Conservation (phyloP, 345 rosid species). For the Populus nigra region DNA sequence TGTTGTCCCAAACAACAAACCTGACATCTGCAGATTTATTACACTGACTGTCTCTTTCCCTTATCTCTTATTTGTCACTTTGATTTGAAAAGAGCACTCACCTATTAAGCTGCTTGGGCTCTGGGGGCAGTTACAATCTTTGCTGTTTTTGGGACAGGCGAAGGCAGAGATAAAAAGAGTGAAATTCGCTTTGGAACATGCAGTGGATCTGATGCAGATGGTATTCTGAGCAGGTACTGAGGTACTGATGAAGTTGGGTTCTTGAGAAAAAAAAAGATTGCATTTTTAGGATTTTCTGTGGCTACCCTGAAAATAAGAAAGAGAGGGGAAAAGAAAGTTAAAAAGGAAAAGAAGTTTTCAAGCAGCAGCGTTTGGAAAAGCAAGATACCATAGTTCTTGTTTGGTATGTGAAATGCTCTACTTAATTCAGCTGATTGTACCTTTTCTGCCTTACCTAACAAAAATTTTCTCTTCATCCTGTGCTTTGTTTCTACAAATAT, state of each 20-base stretch:
- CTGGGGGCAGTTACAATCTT: not conserved
- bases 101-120: not conserved
- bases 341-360: not conserved
- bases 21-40: constrained; percentile 18
- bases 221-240: not conserved
- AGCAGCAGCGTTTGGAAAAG: not conserved
- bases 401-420: constrained; percentile 3
- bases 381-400: not conserved
- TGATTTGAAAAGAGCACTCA: constrained; percentile 1
- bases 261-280: not conserved
- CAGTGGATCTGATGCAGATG: constrained; percentile 9
- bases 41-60: not conserved
- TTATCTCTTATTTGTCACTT: not conserved
- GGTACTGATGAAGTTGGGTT: not conserved
- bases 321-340: not conserved
- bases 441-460: not conserved
- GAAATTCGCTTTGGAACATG: not conserved
- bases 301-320: not conserved
- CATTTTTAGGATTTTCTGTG: constrained; percentile 6
- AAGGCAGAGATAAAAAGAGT: too few species aligned
- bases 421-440: not conserved
- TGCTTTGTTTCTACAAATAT: not conserved
- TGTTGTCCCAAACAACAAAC: constrained; percentile 6
- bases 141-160: not conserved
- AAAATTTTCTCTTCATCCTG: not conserved